Percentiles rank a stretch among this genome's conserved stretches.
Conservation (phyloP, 169 alveolate genomes). For the Eimeria tenella region DNA sequence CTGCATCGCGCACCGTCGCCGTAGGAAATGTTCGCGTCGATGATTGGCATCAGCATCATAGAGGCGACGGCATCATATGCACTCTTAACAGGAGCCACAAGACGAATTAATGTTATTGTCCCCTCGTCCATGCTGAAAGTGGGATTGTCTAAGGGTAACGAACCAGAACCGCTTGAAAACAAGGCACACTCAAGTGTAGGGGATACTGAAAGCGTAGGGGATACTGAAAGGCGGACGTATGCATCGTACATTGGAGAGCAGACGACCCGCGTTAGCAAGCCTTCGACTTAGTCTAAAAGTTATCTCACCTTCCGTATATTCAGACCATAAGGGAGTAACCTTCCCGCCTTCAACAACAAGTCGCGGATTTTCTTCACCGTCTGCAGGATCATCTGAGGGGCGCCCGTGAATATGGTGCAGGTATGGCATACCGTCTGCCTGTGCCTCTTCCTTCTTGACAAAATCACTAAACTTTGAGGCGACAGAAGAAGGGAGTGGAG, state of each 20-base stretch:
- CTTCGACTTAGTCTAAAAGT: not conserved
- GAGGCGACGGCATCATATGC: constrained; percentile 72
- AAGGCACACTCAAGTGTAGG: too few species aligned
- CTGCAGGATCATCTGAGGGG: constrained; percentile 44
- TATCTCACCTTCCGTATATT: constrained; percentile 60
- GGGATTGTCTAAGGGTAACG: constrained; percentile 51
- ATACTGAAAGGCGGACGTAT: not conserved
- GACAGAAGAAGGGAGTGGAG: constrained; percentile 64
- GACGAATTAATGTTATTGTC: constrained; percentile 71
- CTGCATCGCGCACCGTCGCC: constrained; percentile 57
- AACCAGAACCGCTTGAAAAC: too few species aligned
- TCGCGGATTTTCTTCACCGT: constrained; percentile 70
- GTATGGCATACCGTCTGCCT: constrained; percentile 52
- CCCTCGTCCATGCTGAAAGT: constrained; percentile 75
- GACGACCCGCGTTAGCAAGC: not conserved
- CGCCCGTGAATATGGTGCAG: constrained; percentile 76
- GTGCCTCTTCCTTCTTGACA: constrained; percentile 23
- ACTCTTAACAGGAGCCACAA: constrained; percentile 71
- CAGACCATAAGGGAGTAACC: constrained; percentile 73
- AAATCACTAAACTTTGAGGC: constrained; percentile 42
- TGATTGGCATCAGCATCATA: constrained; percentile 74
- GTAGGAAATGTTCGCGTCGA: constrained; percentile 55
- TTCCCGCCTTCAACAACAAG: constrained; percentile 66
- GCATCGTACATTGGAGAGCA: not conserved
- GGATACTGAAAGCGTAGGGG: too few species aligned